Base-by-base conservation (phyloP, 2,329 filamentous ascomycete genomes). In the Clonostachys rosea region DNA sequence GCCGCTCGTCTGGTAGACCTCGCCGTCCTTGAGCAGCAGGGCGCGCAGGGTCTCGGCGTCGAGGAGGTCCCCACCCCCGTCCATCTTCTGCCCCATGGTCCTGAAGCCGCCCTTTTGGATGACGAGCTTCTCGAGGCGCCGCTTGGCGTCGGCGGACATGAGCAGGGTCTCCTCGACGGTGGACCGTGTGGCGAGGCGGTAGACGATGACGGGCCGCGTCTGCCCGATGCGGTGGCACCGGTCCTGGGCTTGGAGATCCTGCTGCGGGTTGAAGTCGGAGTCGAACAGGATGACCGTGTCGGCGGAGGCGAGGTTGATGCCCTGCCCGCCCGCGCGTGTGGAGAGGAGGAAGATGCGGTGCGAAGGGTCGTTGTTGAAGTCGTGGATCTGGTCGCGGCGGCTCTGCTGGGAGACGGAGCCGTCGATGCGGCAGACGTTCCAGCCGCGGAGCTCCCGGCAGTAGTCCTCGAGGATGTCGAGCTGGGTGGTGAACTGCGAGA, bases 171-270 rank as follows among this genome's bases (percentile, higher is more conserved):
- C 89, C 62, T 99, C 94, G 0, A 99, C 89, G 0, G 94, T 97
- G 9, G 87, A 89, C 58, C 91, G 91, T 0, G 94, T 99, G 0
- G 94, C 92, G 34, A 99, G 84, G 2, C 94, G 86, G 65, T 95
- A 99, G 1, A 99, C 87, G 17, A 99, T 83, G 1, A 99, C 94
- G 0, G 94, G 94, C 3, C 86, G 79, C 1, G 85, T 96, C 64
- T 99, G 94, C 0, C 94, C 94, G 52, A 99, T 97, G 12, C 94
- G 83, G 62, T 99, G 94, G 1, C 89, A 91, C 6, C 94, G 89
- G 60, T 99, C 94, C 66, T 97, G 94, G 0, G 94, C 94, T 61
- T 99, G 94, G 0, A 99, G 75, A 64, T 99, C 94, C 61, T 96
- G 92, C 63, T 99, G 94, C 0, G 94, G 94, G 57, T 99, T 99